Percentiles rank a stretch among this genome's conserved stretches.
These are phyloP conservation scores for Phytophthora foliorum DNA, from an alignment of 352 stramenopile genomes.

Conservation along the genomic window DNA sequence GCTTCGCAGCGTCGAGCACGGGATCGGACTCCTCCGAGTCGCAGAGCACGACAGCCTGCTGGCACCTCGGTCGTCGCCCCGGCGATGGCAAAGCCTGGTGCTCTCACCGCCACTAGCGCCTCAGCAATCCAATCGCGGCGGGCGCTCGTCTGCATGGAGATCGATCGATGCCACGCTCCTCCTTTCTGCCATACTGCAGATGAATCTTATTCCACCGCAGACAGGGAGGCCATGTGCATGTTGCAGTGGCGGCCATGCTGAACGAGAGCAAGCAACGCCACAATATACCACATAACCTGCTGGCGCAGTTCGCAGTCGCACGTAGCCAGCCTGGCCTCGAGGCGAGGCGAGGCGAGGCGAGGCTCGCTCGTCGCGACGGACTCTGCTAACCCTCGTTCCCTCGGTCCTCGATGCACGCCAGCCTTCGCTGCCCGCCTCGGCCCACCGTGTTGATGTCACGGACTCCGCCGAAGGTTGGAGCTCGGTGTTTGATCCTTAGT, in stretches of 20 bases:
- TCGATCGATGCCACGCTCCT: constrained; percentile 3
- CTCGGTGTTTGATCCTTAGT: no score
- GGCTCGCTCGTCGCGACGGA: background rate
- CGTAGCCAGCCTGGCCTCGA: constrained; percentile 11
- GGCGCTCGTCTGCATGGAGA: constrained; percentile 18
- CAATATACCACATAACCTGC: background rate
- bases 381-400: background rate
- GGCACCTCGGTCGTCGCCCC: no score
- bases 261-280: background rate
- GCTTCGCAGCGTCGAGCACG: no score
- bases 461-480: no score
- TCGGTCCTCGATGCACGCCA: constrained; percentile 7
- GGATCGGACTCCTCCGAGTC: no score
- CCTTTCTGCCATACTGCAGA: constrained; percentile 7
- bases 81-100: no score
- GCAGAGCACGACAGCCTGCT: no score
- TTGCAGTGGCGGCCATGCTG: background rate
- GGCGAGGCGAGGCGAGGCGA: background rate
- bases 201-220: constrained; percentile 29
- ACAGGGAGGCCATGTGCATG: background rate
- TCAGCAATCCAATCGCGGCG: constrained; percentile 22
- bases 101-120: background rate
- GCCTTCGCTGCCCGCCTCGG: background rate
- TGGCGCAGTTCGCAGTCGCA: background rate
- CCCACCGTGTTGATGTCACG: no score